Evolutionary conservation across 1,139 yeast species (phyloP).

Genomic region (Scheffersomyces insectosa): DNA sequence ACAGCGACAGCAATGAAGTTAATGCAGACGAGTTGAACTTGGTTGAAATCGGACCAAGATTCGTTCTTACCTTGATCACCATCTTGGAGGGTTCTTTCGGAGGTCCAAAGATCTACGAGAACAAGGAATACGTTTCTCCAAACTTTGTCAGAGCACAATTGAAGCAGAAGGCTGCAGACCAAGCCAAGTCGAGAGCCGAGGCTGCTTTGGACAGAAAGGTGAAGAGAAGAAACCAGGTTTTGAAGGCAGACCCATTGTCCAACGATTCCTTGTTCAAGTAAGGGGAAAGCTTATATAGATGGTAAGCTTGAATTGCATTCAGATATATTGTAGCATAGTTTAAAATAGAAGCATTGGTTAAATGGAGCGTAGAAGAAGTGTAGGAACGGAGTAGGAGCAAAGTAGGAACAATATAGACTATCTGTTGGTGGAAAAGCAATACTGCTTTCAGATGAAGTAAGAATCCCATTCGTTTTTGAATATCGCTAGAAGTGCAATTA

Average conservation of each 20-base stretch:
- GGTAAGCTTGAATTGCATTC: too few relatives aligned
- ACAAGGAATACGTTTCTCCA: constrained; percentile 95
- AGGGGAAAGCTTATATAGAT: constrained; percentile 3
- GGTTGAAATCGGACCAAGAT: constrained; percentile 96
- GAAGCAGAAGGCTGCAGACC: constrained; percentile 76
- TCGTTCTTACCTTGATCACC: constrained; percentile 89
- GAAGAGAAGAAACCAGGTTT: constrained; percentile 71
- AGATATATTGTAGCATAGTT: background rate
- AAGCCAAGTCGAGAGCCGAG: constrained; percentile 76
- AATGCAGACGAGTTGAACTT: constrained; percentile 61
- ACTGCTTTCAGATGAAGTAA: too few relatives aligned
- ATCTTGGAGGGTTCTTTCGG: constrained; percentile 96
- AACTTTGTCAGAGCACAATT: constrained; percentile 90
- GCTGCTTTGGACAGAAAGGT: constrained; percentile 77
- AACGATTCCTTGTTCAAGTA: constrained; percentile 74
- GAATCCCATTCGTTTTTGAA: too few relatives aligned
- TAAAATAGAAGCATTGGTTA: background rate
- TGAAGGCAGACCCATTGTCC: constrained; percentile 82
- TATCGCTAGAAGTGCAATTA: too few relatives aligned
- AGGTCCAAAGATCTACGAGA: constrained; percentile 96
- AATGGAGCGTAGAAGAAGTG: too few relatives aligned
- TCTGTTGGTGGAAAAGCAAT: too few relatives aligned
- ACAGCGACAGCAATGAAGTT: constrained; percentile 44
- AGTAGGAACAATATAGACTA: too few relatives aligned
- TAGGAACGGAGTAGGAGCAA: too few relatives aligned